Conservation (phyloP, 1,139 yeast genomes). For the Saccharomyces uvarum region DNA sequence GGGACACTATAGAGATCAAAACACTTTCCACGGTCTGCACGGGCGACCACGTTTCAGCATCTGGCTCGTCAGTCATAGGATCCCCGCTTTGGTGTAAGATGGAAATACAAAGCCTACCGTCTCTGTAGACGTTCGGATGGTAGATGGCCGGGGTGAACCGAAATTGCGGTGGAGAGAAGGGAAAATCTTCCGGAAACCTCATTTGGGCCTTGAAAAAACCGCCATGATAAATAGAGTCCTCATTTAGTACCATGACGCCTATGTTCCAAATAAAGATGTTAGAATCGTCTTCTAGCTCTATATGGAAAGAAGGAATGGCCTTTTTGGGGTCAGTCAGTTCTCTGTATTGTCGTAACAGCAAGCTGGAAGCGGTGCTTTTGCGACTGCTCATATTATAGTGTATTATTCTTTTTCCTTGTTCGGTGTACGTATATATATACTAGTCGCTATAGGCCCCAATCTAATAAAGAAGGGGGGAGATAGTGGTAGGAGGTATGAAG, state of each 20-base stretch:
- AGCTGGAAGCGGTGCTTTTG: slow-evolving; percentile 48
- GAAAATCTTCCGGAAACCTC: slow-evolving; percentile 87
- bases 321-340: slow-evolving; percentile 91
- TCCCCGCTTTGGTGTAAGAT: slow-evolving; percentile 87
- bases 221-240: slow-evolving; percentile 86
- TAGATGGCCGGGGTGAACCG: slow-evolving; percentile 90
- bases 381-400: slow-evolving; percentile 24
- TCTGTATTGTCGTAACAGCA: slow-evolving; percentile 85
- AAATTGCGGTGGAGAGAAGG: slow-evolving; percentile 85
- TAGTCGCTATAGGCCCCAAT: not conserved
- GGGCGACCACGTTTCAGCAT: slow-evolving; percentile 91
- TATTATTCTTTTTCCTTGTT: not conserved
- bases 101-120: slow-evolving; percentile 87
- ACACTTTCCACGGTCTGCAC: slow-evolving; percentile 93
- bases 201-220: slow-evolving; percentile 94
- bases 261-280: slow-evolving; percentile 89
- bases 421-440: not conserved
- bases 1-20: slow-evolving; percentile 77
- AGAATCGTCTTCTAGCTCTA: slow-evolving; percentile 71
- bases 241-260: slow-evolving; percentile 85
- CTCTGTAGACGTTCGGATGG: slow-evolving; percentile 91
- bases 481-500: not conserved
- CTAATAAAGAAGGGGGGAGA: not conserved
- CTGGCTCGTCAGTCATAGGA: slow-evolving; percentile 83
- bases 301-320: slow-evolving; percentile 86